Evolutionary conservation across 768 basidiomycete species (phyloP).

Genomic region (Nidularia sp.): DNA sequence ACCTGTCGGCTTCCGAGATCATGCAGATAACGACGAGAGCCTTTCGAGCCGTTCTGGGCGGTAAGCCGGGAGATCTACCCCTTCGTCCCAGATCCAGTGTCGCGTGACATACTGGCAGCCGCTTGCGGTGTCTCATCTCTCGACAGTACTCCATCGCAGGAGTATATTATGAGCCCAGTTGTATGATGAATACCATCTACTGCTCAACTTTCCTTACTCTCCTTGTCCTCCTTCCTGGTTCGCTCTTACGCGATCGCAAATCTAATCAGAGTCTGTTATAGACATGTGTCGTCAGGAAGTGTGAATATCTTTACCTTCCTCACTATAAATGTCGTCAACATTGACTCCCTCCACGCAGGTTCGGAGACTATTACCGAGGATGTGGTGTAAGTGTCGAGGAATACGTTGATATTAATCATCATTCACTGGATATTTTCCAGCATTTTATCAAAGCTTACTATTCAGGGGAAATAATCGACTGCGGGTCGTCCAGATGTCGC

Average conservation of each 20-base stretch:
- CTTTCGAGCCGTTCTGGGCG: conserved; percentile 17
- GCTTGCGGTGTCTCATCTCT: conserved; percentile 10
- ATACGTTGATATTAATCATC: conserved; percentile 5
- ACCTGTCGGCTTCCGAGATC: conserved; percentile 7
- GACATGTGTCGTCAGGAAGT: conserved; percentile 59
- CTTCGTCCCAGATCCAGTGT: conserved; percentile 15
- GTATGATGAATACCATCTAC: not conserved
- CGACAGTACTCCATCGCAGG: conserved; percentile 15
- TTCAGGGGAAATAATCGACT: conserved; percentile 57
- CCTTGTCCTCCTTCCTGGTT: conserved; percentile 2
- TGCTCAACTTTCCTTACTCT: not conserved
- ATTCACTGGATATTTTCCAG: conserved; percentile 24
- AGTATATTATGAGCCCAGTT: conserved; percentile 19
- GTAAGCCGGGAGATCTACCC: conserved; percentile 12
- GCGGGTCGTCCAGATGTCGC: conserved; percentile 43
- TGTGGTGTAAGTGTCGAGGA: conserved; percentile 27
- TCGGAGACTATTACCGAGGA: conserved; percentile 39
- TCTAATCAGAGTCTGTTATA: not conserved
- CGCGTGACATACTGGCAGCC: conserved; percentile 25
- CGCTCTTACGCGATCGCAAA: conserved; percentile 1
- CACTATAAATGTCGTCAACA: conserved; percentile 1
- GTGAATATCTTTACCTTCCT: conserved; percentile 23
- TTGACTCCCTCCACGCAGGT: conserved; percentile 19
- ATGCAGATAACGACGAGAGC: conserved; percentile 8
- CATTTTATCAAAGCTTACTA: conserved; percentile 64